Evolutionary conservation across 2,329 filamentous ascomycete species (phyloP), one percentile per base, ranked within the genome.

Genomic region (Cercospora zeina): DNA sequence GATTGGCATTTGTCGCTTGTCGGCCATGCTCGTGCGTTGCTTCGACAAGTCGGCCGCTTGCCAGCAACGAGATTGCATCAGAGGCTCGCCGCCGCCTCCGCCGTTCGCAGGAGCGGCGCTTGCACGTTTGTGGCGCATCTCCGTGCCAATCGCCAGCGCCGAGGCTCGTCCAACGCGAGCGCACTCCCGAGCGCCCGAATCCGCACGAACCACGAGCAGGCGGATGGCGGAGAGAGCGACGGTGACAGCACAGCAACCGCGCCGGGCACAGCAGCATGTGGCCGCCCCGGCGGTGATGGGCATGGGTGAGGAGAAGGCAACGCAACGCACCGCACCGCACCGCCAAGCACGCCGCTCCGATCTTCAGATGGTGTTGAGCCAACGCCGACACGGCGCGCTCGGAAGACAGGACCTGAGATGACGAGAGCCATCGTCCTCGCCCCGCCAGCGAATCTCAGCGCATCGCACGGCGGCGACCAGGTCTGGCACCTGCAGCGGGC

Each of bases 401-500:
- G 24, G n/a, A 42, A 16, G 37, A 42, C 37, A 10, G 37, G 4
- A 14, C n/a, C 8, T 9, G n/a, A 42, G 39, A n/a, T 24, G 39
- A 24, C 19, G 24, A 3, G 24, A 27, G 24, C 24, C 24, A 27
- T 27, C 24, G 24, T 27, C 24, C 24, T 3, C 6, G 24, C 6
- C 24, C 6, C 24, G 6, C 6, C 24, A 27, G 24, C 24, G 24
- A 27, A 27, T 27, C 24, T 27, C 24, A 27, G n/a, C n/a, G n/a
- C n/a, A n/a, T n/a, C 21, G 2, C 39, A 6, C 39, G 13, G 39
- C 39, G 39, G 39, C 39, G 39, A 45, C 39, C 9, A 21, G 11
- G 39, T 27, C 39, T 36, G 34, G 61, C 54, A 60, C 53, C 57
- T 63, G 61, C 61, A 63, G 42, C 61, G 24, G 51, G 19, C 54